Base-by-base conservation (phyloP, 768 basidiomycete genomes). In the Paxillus involutus region DNA sequence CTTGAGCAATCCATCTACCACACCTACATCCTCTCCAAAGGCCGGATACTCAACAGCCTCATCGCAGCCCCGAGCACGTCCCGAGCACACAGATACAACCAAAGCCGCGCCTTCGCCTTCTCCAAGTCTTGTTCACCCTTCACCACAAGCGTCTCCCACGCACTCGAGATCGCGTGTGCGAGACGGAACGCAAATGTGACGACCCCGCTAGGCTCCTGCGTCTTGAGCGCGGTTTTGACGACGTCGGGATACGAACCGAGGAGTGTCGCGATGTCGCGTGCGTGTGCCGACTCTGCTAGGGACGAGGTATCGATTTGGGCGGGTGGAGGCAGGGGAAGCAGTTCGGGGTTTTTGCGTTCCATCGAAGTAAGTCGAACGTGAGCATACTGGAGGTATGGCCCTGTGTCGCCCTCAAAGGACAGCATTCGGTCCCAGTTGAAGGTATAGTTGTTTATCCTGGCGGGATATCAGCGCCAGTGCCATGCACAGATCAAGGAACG, bases 381-480 rank as follows among this genome's bases (percentile, higher is more conserved):
- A 0, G 94, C 92, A 70, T 98, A 98, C 76, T 98, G 95, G 26
- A 98, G 84, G 75, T 97, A 98, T 0, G 94, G 92, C 1, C 92
- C 93, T 0, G 93, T 95, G 72, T 98, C 95, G 42, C 95, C 95
- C 70, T 97, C 93, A 70, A 96, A 97, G 33, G 92, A 93, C 47
- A 88, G 82, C 91, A 97, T 95, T 40, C 94, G 84, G 57, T 90
- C 84, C 87, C 91, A 91, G 71, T 94, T 90, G 75, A 97, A 99
- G 2, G 81, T 87, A 75, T 98, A 98, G 75, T 97, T 94, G 73
- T 94, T 95, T 67, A 97, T 89, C 56, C 94, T 96, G 59, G 6
- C 5, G 19, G 47, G 17, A 39, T 14, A 41, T 24, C 13, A 35
- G 40, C 0, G 37, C 42, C n/a, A 48, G 36, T 40, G 6, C 16